Evolutionary conservation across 352 stramenopile species (phyloP).

Genomic region (Peronospora belbahrii): DNA sequence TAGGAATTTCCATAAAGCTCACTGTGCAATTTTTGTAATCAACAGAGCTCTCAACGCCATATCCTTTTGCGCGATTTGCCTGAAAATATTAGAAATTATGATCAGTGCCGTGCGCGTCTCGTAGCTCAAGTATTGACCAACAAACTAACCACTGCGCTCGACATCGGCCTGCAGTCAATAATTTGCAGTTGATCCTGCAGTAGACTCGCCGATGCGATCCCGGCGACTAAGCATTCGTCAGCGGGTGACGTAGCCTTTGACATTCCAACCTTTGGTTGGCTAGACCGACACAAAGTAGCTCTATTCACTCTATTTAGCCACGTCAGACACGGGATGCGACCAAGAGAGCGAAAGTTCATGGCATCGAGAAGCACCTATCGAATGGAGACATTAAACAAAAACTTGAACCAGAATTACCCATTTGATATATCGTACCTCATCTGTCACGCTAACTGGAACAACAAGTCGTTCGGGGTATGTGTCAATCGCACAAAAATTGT

Average conservation of each 20-base stretch:
- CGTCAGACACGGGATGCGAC: conserved; percentile 58
- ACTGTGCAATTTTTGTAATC: conserved; percentile 93
- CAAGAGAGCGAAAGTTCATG: conserved; percentile 62
- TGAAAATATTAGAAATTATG: conserved; percentile 2
- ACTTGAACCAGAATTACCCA: neutral
- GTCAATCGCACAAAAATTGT: conserved; percentile 75
- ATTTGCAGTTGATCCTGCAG: conserved; percentile 69
- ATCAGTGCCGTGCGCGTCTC: neutral
- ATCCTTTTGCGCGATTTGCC: conserved; percentile 86
- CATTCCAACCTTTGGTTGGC: conserved; percentile 77
- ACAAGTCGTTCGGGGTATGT: conserved; percentile 92
- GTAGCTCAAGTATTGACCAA: neutral
- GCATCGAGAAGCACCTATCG: conserved; percentile 58
- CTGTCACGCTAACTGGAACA: conserved; percentile 86
- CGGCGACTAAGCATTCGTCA: conserved; percentile 63
- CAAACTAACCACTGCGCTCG: conserved; percentile 45
- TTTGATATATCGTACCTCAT: conserved; percentile 41
- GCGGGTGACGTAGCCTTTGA: conserved; percentile 66
- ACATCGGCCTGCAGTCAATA: conserved; percentile 80
- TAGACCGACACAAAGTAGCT: conserved; percentile 62
- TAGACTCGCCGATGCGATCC: conserved; percentile 55
- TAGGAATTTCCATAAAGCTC: conserved; percentile 98
- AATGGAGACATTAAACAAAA: neutral
- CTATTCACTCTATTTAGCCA: conserved; percentile 71
- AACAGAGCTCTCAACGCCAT: conserved; percentile 92